phyloP scores from a whole-genome alignment of 129 eudicot genomes.

The Flaveria ramosissima region DNA sequence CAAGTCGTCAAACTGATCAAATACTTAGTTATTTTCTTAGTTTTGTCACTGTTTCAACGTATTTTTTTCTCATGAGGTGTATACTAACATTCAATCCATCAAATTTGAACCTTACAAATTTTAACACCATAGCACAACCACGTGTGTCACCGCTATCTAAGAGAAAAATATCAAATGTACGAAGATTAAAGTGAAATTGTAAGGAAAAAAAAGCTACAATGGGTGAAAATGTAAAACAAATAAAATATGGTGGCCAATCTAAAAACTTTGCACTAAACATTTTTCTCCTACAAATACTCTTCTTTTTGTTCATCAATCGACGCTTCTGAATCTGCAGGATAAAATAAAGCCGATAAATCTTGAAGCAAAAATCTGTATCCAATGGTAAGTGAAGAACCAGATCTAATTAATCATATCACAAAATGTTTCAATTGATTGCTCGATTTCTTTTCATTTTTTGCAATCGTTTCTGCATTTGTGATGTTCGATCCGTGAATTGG shows the following conservation, averaged over 20 bases:
- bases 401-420: conserved; percentile 5
- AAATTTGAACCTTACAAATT: no score
- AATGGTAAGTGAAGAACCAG: conserved; percentile 33
- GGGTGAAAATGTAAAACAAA: neutral
- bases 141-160: no score
- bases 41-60: no score
- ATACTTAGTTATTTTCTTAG: no score
- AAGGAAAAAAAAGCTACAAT: no score
- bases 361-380: conserved; percentile 31
- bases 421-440: neutral
- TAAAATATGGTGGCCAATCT: conserved; percentile 13
- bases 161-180: no score
- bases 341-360: conserved; percentile 31
- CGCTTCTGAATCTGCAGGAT: conserved; percentile 32
- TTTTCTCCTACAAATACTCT: conserved; percentile 24
- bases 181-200: no score
- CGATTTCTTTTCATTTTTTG: conserved; percentile 1
- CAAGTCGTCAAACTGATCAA: no score
- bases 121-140: no score
- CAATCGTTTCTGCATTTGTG: conserved; percentile 25
- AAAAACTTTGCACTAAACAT: neutral
- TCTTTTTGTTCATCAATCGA: conserved; percentile 5
- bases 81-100: no score
- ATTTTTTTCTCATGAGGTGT: no score
- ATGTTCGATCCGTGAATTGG: conserved; percentile 18